Evolutionary conservation across 495 filamentous ascomycete species (phyloP), one percentile per base, ranked within the genome.

Genomic region (Podospora tetraspora): DNA sequence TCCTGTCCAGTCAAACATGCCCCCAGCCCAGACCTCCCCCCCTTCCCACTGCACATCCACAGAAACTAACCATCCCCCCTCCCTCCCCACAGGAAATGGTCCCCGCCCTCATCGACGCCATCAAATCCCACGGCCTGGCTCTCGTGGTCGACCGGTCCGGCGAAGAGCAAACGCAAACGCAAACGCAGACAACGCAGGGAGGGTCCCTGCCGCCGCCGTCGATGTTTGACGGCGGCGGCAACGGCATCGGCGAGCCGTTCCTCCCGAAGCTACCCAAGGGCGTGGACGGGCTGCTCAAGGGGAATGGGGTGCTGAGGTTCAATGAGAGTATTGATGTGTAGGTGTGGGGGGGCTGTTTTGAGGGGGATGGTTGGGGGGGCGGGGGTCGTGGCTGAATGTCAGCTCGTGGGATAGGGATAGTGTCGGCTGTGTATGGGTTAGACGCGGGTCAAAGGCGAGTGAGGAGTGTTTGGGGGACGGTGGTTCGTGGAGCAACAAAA

Each of bases 271-370:
- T 80, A 71, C 82, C 74, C 57, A 86, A 80, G 77, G 92, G 92
- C 13, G 89, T 97, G 59, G 95, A 99, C 78, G 95, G 95, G 16
- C 79, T 95, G 68, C 81, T 98, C 70, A 92, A 86, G 79, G 86
- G 86, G 59, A 91, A 96, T 73, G 95, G 94, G 4, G 89, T 98
- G 63, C 80, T 99, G 73, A 83, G 89, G 76, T 99, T 99, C 76
- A 94, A 94, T 77, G 93, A 96, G 78, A 92, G 87, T 73, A 93
- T 99, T 79, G 94, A 97, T 71, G 94, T 97, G 84, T 99, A 83
- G 76, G 71, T 66, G 56, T 59, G 1, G 24, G 24, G 24, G 24
- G 24, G 24, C 27, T n/a, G 34, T 13, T 4, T 24, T 3, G 57
- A 5, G 27, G 7, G 57, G 64, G 4, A 24, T n/a, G n/a, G n/a